Evolutionary conservation across 2,329 filamentous ascomycete species (phyloP).

Genomic region (Pezizomycotina sp.): DNA sequence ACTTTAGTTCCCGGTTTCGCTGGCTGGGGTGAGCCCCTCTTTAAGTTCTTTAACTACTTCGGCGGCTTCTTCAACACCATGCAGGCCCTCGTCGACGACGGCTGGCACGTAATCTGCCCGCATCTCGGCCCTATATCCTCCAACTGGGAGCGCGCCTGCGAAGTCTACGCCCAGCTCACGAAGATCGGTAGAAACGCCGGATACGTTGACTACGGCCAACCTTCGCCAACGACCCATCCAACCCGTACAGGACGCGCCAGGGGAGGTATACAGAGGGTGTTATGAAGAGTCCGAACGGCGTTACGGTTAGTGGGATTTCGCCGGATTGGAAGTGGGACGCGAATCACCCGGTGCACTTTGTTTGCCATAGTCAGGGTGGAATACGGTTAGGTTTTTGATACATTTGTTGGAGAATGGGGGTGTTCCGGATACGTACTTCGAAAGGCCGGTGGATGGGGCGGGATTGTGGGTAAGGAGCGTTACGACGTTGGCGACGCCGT

Average conservation of each 20-base stretch:
- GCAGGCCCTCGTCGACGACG: background rate
- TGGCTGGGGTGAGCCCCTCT: conserved; percentile 2
- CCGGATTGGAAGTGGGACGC: conserved; percentile 4
- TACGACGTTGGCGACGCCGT: conserved; percentile 5
- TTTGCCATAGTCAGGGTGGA: conserved; percentile 6
- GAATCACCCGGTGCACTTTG: conserved; percentile 2
- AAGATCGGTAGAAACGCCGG: background rate
- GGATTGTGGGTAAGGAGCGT: conserved; percentile 3
- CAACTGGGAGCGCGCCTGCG: conserved; percentile 8
- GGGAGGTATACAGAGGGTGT: too few relatives aligned
- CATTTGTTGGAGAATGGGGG: conserved; percentile 2
- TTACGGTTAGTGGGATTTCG: background rate
- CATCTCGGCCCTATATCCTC: conserved; percentile 4
- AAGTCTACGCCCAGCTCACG: conserved; percentile 6
- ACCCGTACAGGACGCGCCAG: too few relatives aligned
- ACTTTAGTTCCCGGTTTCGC: conserved; percentile 6
- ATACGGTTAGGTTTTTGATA: conserved; percentile 6
- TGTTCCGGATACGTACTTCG: background rate
- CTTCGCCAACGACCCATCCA: too few relatives aligned
- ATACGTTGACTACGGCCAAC: background rate
- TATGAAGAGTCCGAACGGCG: background rate
- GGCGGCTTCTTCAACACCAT: conserved; percentile 4
- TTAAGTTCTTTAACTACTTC: conserved; percentile 5
- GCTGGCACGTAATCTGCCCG: conserved; percentile 5
- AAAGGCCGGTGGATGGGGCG: background rate